Conservation (phyloP, 2,329 filamentous ascomycete genomes). For the Fusarium tjaetaba region DNA sequence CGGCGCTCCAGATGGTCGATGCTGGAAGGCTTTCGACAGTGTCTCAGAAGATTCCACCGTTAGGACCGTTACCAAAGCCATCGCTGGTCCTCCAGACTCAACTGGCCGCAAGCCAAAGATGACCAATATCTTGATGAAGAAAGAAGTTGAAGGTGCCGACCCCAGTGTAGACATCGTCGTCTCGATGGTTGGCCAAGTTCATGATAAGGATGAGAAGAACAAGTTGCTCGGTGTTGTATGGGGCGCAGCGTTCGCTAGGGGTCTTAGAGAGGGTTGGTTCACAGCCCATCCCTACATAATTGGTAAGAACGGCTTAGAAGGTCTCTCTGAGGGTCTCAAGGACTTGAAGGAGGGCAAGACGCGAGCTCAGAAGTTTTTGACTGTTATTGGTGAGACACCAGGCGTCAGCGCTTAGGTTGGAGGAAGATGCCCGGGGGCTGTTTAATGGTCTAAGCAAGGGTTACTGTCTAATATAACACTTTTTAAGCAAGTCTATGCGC, state of each 20-base stretch:
- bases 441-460: no score
- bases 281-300: constrained; percentile 12
- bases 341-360: not conserved
- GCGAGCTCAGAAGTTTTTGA: constrained; percentile 2
- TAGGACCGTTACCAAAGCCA: not conserved
- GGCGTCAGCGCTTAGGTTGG: not conserved
- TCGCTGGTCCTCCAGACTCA: not conserved
- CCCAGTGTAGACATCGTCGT: not conserved
- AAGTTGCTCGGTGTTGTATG: not conserved
- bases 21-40: constrained; percentile 4
- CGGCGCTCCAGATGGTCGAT: not conserved
- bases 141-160: not conserved
- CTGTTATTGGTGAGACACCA: not conserved
- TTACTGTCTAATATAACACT: no score
- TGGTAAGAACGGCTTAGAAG: not conserved
- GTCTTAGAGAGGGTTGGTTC: constrained; percentile 29
- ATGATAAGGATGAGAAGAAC: not conserved
- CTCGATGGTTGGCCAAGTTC: not conserved
- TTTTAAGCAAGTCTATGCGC: no score
- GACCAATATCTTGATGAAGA: constrained; percentile 6
- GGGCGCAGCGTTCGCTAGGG: not conserved
- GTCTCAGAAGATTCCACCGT: not conserved
- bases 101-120: not conserved
- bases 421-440: no score
- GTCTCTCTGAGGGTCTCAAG: not conserved